Conservation (phyloP, 352 stramenopile species). For the Globisporangium cederbergense region DNA sequence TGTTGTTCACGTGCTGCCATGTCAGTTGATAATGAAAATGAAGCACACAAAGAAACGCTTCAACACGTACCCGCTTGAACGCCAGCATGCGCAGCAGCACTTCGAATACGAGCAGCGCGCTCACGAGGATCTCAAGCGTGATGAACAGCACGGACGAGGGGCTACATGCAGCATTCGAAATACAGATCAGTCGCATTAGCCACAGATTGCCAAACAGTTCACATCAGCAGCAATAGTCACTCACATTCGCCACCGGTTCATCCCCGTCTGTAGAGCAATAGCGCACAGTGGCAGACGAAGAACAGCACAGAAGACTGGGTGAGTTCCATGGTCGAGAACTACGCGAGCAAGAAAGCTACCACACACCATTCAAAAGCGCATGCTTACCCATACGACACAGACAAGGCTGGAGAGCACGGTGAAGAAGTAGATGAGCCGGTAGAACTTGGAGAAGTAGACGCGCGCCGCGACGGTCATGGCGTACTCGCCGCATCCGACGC, state of each 20-base stretch:
- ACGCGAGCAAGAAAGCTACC: not conserved
- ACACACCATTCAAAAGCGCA: not conserved
- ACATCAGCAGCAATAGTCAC: slow-evolving; percentile 5
- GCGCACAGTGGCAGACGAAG: not conserved
- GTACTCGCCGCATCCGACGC: slow-evolving; percentile 66
- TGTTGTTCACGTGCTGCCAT: slow-evolving; percentile 15
- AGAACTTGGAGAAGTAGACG: slow-evolving; percentile 83
- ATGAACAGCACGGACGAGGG: slow-evolving; percentile 78
- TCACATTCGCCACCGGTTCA: slow-evolving; percentile 77
- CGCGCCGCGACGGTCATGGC: slow-evolving; percentile 67
- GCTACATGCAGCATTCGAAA: slow-evolving; percentile 22
- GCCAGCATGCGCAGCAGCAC: slow-evolving; percentile 81
- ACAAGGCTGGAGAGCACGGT: slow-evolving; percentile 68
- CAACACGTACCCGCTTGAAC: slow-evolving; percentile 50
- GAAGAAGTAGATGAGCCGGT: slow-evolving; percentile 76
- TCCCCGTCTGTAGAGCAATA: slow-evolving; percentile 38
- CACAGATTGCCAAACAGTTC: not conserved
- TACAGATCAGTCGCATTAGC: not conserved
- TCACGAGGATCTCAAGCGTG: slow-evolving; percentile 75
- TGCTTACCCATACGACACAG: slow-evolving; percentile 69
- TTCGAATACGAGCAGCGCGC: slow-evolving; percentile 70
- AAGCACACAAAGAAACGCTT: not conserved
- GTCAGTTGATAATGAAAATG: not conserved
- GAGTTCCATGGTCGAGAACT: not conserved
- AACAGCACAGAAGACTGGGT: not conserved